phyloP scores from a whole-genome alignment of 306 rosid genomes.

The Astragalus glycyphyllos region DNA sequence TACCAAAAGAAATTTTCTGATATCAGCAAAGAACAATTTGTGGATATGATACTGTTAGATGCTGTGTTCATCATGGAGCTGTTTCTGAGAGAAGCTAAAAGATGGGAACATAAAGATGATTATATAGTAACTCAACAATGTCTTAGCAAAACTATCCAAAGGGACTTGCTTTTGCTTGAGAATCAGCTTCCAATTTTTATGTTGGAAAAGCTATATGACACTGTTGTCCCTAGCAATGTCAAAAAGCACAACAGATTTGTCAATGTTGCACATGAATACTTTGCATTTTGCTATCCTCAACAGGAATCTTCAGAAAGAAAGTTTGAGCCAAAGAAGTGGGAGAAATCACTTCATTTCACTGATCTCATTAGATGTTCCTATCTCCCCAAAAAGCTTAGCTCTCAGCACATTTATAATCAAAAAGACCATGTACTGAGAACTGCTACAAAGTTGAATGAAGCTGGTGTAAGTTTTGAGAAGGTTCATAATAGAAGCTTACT shows the following conservation, averaged over 20 bases:
- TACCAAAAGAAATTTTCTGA: conserved; percentile 36
- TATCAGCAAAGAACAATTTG: conserved; percentile 18
- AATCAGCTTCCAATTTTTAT: conserved; percentile 62
- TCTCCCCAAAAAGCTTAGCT: conserved; percentile 28
- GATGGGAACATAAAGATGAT: conserved; percentile 30
- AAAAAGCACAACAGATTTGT: conserved; percentile 7
- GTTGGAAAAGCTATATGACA: conserved; percentile 36
- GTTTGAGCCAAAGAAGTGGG: conserved; percentile 2
- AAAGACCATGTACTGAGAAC: conserved; percentile 32
- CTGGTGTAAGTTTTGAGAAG: conserved; percentile 49
- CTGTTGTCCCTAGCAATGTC: conserved; percentile 20
- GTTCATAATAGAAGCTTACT: conserved; percentile 32
- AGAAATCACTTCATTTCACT: conserved; percentile 50
- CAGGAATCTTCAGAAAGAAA: not conserved
- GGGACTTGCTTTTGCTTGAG: conserved; percentile 57
- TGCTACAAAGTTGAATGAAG: conserved; percentile 46
- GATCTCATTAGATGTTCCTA: conserved; percentile 53
- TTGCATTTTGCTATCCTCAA: conserved; percentile 27
- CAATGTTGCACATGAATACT: conserved; percentile 40
- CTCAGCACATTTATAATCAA: not conserved
- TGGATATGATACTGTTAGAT: conserved; percentile 45
- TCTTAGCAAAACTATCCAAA: conserved; percentile 44
- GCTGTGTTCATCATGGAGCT: conserved; percentile 48
- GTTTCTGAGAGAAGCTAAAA: conserved; percentile 37
- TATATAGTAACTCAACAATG: conserved; percentile 51